phyloP scores from a whole-genome alignment of 1,284 basidiomycete species.

The Leccinum subrobustum region DNA sequence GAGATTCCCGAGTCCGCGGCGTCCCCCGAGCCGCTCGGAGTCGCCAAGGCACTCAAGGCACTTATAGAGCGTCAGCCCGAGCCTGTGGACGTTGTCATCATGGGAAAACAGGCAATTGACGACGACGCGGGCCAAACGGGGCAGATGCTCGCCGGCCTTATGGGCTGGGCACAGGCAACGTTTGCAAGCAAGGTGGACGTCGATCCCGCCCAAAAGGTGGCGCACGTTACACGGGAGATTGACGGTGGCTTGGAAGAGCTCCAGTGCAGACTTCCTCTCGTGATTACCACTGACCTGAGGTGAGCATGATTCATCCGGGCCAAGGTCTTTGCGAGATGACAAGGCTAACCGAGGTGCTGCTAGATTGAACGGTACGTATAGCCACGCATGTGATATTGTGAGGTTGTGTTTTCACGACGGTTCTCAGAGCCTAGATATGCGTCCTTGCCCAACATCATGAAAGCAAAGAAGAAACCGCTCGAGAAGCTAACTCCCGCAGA shows the following conservation, averaged over 20 bases:
- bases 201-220: constrained; percentile 66
- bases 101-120: constrained; percentile 99
- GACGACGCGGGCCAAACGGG: constrained; percentile 97
- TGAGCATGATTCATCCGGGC: constrained; percentile 37
- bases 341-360: constrained; percentile 1
- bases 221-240: constrained; percentile 85
- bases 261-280: constrained; percentile 77
- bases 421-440: constrained; percentile 86
- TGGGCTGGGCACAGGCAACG: constrained; percentile 93
- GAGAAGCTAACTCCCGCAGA: constrained; percentile 83
- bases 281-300: constrained; percentile 94
- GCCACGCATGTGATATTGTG: not conserved
- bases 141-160: constrained; percentile 93
- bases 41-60: constrained; percentile 83
- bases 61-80: constrained; percentile 73
- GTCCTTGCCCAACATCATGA: constrained; percentile 95
- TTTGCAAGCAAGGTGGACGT: constrained; percentile 92
- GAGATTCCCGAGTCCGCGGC: constrained; percentile 74
- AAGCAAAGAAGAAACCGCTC: constrained; percentile 98
- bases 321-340: not conserved
- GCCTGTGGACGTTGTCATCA: constrained; percentile 83
- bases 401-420: not conserved
- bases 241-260: constrained; percentile 93
- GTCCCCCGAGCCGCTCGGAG: constrained; percentile 80
- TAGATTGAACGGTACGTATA: constrained; percentile 56